Conservation (phyloP, 177 flowering plant species). For the Telopea speciosissima region DNA sequence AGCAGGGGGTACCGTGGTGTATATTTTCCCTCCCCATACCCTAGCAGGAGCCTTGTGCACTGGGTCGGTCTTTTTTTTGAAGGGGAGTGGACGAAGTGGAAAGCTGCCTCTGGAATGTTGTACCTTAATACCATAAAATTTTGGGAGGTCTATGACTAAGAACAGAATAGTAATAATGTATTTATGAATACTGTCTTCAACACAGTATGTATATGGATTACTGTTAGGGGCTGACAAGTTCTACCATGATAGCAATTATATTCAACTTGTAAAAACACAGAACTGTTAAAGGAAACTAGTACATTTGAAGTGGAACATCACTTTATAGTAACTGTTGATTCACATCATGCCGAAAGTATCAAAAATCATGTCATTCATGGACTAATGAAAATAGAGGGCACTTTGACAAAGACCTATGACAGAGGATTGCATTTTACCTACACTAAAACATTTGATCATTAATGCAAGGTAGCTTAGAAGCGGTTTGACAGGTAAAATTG, state of each 20-base stretch:
- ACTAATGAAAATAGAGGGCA: background rate
- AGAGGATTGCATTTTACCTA: background rate
- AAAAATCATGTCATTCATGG: background rate
- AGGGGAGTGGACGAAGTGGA: too few relatives aligned
- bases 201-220: too few relatives aligned
- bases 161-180: too few relatives aligned
- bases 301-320: background rate
- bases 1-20: too few relatives aligned
- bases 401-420: background rate
- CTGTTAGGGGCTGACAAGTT: background rate
- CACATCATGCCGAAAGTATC: background rate
- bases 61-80: too few relatives aligned
- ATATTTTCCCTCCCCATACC: too few relatives aligned
- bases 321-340: background rate
- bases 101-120: too few relatives aligned
- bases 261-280: background rate
- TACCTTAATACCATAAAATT: too few relatives aligned
- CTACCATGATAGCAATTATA: background rate
- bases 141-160: too few relatives aligned
- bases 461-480: background rate
- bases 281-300: background rate
- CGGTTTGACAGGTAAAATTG: background rate
- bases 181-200: too few relatives aligned
- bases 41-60: too few relatives aligned
- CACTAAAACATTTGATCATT: background rate